These are phyloP conservation scores for Avena atlantica DNA, from an alignment of 176 grass and related monocot genomes.

Conservation along the genomic window DNA sequence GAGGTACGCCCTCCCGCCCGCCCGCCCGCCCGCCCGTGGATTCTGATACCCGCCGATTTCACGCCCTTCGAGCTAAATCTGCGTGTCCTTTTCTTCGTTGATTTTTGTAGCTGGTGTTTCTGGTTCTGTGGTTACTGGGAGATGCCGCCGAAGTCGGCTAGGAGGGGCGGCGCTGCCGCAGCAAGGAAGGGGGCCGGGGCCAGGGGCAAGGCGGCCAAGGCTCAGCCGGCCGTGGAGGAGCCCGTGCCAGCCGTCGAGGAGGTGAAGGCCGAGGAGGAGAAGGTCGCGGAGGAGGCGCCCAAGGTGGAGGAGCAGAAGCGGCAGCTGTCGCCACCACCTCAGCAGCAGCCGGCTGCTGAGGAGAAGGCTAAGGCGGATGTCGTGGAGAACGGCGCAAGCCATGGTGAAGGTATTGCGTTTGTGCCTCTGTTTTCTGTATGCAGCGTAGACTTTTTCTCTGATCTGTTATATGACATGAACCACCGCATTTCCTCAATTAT, in stretches of 20 bases:
- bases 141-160: slow-evolving; percentile 73
- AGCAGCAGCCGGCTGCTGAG: background rate
- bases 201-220: slow-evolving; percentile 36
- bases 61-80: background rate
- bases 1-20: slow-evolving; percentile 27
- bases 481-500: background rate
- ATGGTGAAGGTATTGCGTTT: slow-evolving; percentile 58
- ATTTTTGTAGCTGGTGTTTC: slow-evolving; percentile 8
- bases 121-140: slow-evolving; percentile 37
- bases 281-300: slow-evolving; percentile 42
- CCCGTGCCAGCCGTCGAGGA: slow-evolving; percentile 28
- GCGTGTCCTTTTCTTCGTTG: background rate
- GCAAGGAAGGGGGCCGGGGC: slow-evolving; percentile 42
- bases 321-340: slow-evolving; percentile 36
- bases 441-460: background rate
- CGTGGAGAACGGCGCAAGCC: slow-evolving; percentile 30
- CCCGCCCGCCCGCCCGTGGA: background rate
- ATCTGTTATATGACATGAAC: background rate
- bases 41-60: background rate
- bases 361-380: slow-evolving; percentile 31
- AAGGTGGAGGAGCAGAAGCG: slow-evolving; percentile 55
- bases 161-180: slow-evolving; percentile 50
- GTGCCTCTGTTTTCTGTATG: background rate
- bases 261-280: slow-evolving; percentile 47
- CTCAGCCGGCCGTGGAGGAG: slow-evolving; percentile 35